A percentile compares a stretch with the other conserved stretches of the same genome.
Evolutionary conservation across 768 basidiomycete species (phyloP).

Genomic region (Rhizopogon roseolus): DNA sequence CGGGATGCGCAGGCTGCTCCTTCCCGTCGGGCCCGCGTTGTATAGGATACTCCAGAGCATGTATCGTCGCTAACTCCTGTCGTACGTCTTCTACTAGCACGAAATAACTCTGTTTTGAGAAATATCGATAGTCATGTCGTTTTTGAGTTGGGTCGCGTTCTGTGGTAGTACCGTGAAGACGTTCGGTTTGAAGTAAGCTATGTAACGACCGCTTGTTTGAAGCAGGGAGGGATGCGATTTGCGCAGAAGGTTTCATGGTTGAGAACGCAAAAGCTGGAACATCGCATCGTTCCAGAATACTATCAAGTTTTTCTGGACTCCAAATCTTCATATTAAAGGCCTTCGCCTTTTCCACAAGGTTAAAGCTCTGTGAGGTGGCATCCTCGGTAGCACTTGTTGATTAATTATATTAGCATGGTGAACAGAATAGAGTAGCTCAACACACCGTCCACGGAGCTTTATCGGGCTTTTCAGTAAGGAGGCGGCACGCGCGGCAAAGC

Average conservation of each 20-base stretch:
- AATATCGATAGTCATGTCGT: constrained; percentile 86
- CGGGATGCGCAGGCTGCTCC: constrained; percentile 71
- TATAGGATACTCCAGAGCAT: constrained; percentile 74
- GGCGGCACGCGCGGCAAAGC: constrained; percentile 17
- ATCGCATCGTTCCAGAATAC: constrained; percentile 66
- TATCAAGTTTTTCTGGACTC: constrained; percentile 67
- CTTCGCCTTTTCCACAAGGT: constrained; percentile 61
- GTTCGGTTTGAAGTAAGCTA: constrained; percentile 74
- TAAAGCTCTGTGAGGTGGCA: constrained; percentile 29
- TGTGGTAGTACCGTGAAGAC: constrained; percentile 72
- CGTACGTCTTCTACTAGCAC: constrained; percentile 89
- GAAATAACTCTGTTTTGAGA: constrained; percentile 68
- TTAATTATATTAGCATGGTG: neutral
- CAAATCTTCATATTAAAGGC: constrained; percentile 84
- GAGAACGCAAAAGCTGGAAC: constrained; percentile 26
- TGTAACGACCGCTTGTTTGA: constrained; percentile 46
- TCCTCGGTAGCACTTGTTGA: constrained; percentile 27
- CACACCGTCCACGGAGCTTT: constrained; percentile 55
- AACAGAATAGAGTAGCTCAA: constrained; percentile 7
- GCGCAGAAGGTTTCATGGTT: constrained; percentile 18
- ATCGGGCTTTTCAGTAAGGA: constrained; percentile 57
- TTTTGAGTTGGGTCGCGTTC: constrained; percentile 91
- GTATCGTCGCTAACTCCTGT: constrained; percentile 79
- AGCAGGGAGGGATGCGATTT: constrained; percentile 25
- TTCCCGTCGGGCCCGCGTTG: constrained; percentile 47